Evolutionary conservation across 2,329 filamentous ascomycete genomes (phyloP), one percentile per base, ranked within the genome.

Genomic region (Tympanopsis confertula): DNA sequence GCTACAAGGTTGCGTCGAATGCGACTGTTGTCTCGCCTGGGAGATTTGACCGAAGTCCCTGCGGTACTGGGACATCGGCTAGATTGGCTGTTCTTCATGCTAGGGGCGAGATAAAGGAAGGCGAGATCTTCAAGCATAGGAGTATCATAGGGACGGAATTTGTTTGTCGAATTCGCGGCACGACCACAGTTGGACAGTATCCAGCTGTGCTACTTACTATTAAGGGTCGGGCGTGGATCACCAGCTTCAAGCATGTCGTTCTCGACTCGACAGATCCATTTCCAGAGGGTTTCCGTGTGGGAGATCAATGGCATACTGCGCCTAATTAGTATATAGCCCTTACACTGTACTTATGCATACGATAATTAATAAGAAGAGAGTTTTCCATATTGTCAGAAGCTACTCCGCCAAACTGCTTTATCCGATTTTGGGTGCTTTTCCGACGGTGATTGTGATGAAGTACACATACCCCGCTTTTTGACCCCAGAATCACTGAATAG

Each of bases 91-190:
- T 65, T 1, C 39, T 68, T 17, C 58, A 67, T 45, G 59, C 59
- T 2, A 52, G 56, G 15, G 61, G 61, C 1, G 43, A 57, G 33
- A 43, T 68, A 3, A 40, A 50, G 1, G 53, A 54, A 2, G 57
- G 51, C 0, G 55, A 67, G 36, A 45, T 38, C 0, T 61, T 66
- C 39, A 47, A 45, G 3, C 58, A 65, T 43, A 48, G 47, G 5
- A 65, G 63, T 38, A 58, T 67, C 26, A 61, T 62, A 19, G 61
- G 57, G 1, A 63, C 62, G 0, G 56, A 64, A 40, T 67, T 68
- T 35, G 42, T 53, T 3, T 50, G 57, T 28, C 52, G 52, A 5
- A 62, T 68, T 38, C 42, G 49, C 12, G 53, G 55, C 1, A 57
- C 48, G 0, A 55, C 57, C 2, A 60, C 49, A 29, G 55, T 66